Base-by-base conservation (phyloP, 495 filamentous ascomycete genomes). In the Penicillium taxi region DNA sequence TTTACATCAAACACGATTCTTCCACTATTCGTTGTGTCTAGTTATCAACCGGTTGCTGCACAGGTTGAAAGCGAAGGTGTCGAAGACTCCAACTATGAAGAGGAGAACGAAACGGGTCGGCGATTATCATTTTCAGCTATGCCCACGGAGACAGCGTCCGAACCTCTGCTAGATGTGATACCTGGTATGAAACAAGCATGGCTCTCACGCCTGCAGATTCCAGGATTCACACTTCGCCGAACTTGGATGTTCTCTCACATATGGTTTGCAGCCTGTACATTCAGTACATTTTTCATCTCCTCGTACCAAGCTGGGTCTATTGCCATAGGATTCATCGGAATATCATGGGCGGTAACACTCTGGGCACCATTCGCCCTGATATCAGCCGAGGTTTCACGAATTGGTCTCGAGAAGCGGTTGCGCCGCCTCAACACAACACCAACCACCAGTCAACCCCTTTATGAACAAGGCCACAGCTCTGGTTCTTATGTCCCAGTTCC, bases 311-410 rank as follows among this genome's bases (percentile, higher is more conserved):
- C 70, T 6, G 88, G 79, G 3, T 89, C 82, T 0, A 66, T 78
- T 12, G 74, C 90, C 9, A 80, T 91, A 30, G 84, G 75, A 5
- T 53, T 91, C 9, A 72, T 93, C 41, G 88, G 88, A 12, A 77
- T 95, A 37, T 82, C 80, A 9, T 95, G 88, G 88, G 86, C 88
- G 15, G 61, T 94, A 33, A 85, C 86, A 13, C 70, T 88, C 20
- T 95, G 88, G 88, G 88, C 85, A 0, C 88, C 88, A 0, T 95
- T 89, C 67, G 87, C 88, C 23, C 79, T 95, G 44, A 94, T 95
- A 50, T 82, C 81, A 32, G 81, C 83, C 22, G 88, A 95, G 60
- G 84, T 95, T 26, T 77, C 77, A 32, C 80, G 80, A 35, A 77
- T 84, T 20, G 84, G 94, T 50, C 74, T 80, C 31, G 64, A 81